Conservation (phyloP, 495 filamentous ascomycete species). For the Apiosordaria backusii region DNA sequence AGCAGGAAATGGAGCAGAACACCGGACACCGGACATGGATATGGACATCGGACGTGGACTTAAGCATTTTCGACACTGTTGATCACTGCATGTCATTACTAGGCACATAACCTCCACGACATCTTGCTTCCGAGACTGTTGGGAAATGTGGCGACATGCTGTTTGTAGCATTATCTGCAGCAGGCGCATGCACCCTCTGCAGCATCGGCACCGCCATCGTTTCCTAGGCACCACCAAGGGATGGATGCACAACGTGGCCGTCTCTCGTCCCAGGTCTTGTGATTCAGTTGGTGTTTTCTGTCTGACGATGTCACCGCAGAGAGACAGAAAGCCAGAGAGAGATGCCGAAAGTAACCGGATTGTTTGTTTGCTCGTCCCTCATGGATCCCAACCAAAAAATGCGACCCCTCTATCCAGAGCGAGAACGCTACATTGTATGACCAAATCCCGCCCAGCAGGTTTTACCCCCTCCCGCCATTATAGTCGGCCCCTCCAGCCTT, state of each 20-base stretch:
- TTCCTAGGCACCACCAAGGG: background rate
- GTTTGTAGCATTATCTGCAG: background rate
- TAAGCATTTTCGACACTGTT: background rate
- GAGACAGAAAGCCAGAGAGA: background rate
- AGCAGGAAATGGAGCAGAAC: background rate
- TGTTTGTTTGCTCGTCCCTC: background rate
- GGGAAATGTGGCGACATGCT: no score
- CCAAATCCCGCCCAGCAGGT: background rate
- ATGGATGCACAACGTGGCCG: background rate
- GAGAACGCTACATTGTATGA: background rate
- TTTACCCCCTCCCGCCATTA: conserved; percentile 53
- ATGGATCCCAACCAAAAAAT: background rate
- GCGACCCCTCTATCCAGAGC: background rate
- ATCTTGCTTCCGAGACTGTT: no score
- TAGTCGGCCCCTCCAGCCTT: conserved; percentile 59
- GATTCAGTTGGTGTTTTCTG: background rate
- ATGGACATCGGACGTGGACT: background rate
- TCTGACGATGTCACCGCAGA: background rate
- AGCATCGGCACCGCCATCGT: background rate
- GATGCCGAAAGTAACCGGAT: no score
- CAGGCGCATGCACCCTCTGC: background rate
- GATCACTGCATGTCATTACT: background rate
- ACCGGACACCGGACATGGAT: background rate
- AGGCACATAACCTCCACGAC: no score
- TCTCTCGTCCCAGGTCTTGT: background rate